Base-by-base conservation (phyloP, 345 rosid genomes). In the Fremontodendron californicum region DNA sequence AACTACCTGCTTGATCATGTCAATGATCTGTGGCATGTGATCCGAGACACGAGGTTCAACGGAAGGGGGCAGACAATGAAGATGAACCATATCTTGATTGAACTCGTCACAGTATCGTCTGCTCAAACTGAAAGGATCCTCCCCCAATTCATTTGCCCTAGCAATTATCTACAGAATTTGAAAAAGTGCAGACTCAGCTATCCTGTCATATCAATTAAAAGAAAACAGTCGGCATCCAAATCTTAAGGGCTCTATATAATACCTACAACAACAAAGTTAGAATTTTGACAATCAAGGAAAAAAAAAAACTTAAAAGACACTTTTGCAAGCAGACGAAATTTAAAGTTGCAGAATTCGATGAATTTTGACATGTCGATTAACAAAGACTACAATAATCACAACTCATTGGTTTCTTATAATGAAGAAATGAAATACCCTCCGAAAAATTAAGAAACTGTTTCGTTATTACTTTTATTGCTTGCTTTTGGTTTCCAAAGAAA, bases 51-150 rank as follows among this genome's bases (percentile, higher is more conserved):
- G 86, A 5, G 99, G 99, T 72, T 96, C 91, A 39, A 86, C 86
- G 68, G 94, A 90, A 75, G 99, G 98, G 33, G 89, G 84, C 75
- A 96, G 72, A 86, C 99, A 96, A 58, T 85, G 89, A 77, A 96
- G 98, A 79, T 80, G 81, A 48, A 76, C 81, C 97, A 96, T 91
- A 82, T 96, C 99, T 54, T 71, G 82, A 74, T 82, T 85, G 80
- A 96, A 96, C 78, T 96, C 98, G 49, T 91, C 87, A 76, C 97
- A 96, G 88, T 83, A 93, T 2, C 91, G 89, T 72, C 86, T 88
- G 76, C 99, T 96, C 79, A 93, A 92, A 79, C 88, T 81, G 70
- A 96, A 91, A 9, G 97, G 97, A 85, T 96, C 96, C 87, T 96
- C 96, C 67, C 90, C 93, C 81, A 93, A 72, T 79, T 93, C 94